Percentiles rank a stretch among this genome's conserved stretches.
phyloP scores from a whole-genome alignment of 2,329 filamentous ascomycete genomes.

The Zopfia rhizophila region DNA sequence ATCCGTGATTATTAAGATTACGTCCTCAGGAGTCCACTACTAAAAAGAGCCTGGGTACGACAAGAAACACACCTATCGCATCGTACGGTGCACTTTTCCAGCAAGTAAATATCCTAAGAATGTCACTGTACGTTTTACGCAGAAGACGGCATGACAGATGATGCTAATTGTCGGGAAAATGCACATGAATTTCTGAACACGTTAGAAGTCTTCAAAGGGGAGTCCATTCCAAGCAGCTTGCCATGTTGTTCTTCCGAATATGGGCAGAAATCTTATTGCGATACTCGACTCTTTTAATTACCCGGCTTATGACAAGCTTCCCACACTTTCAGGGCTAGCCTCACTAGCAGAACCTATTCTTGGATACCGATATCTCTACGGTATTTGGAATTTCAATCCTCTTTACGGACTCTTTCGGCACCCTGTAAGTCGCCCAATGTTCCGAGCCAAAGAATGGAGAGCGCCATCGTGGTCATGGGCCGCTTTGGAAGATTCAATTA shows the following conservation, averaged over 20 bases:
- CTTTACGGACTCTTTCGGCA: slow-evolving; percentile 4
- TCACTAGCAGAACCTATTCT: slow-evolving; percentile 1
- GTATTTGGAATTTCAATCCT: slow-evolving; percentile 4
- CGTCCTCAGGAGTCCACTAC: slow-evolving; percentile 3
- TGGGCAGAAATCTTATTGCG: slow-evolving; percentile 1
- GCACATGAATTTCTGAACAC: slow-evolving; percentile 3
- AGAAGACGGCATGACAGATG: slow-evolving; percentile 3
- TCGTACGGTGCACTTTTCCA: slow-evolving; percentile 1
- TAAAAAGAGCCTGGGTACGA: slow-evolving; percentile 4
- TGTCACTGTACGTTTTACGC: slow-evolving; percentile 2
- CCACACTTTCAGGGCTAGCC: slow-evolving; percentile 3
- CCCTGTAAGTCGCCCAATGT: slow-evolving; percentile 2
- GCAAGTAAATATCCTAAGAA: slow-evolving; percentile 1
- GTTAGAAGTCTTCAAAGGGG: not conserved
- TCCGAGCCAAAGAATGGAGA: slow-evolving; percentile 1
- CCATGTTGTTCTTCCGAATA: slow-evolving; percentile 3
- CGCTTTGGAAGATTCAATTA: slow-evolving; percentile 2
- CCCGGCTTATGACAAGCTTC: slow-evolving; percentile 2
- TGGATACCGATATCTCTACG: slow-evolving; percentile 5
- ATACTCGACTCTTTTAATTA: slow-evolving; percentile 3
- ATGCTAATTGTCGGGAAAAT: slow-evolving; percentile 2
- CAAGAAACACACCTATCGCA: slow-evolving; percentile 1
- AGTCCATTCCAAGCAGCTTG: slow-evolving; percentile 3
- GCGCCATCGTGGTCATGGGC: slow-evolving; percentile 3
- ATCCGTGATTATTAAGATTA: not conserved